A percentile compares a stretch with the other conserved stretches of the same genome.
Conservation (phyloP, 2,329 filamentous ascomycete genomes). For the Colletotrichum kahawae region DNA sequence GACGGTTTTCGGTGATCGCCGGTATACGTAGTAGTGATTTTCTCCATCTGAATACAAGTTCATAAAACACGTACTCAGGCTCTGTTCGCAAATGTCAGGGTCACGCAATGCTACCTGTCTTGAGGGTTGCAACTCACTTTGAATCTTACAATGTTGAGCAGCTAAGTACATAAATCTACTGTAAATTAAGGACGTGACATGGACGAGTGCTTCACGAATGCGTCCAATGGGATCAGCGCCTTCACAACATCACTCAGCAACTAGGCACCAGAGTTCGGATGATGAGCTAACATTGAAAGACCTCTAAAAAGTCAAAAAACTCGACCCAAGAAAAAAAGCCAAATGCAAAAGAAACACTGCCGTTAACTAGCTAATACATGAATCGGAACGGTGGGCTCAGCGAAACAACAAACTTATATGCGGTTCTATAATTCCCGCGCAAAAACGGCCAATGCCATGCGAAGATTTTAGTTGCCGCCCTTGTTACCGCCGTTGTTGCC, state of each 20-base stretch:
- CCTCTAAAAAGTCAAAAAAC: not conserved
- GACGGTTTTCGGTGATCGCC: too few species aligned
- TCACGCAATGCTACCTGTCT: not conserved
- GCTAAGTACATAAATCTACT: fast-evolving
- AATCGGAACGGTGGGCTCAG: not conserved
- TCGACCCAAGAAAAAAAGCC: not conserved
- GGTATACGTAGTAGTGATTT: too few species aligned
- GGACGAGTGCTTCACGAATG: fast-evolving
- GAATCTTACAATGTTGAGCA: not conserved
- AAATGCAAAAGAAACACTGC: not conserved
- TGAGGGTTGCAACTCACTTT: too few species aligned
- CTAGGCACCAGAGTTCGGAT: not conserved
- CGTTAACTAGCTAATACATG: not conserved
- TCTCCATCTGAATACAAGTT: too few species aligned
- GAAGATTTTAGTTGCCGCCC: not conserved
- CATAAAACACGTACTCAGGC: too few species aligned
- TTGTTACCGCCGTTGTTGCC: not conserved
- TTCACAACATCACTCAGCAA: not conserved
- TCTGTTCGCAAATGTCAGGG: too few species aligned
- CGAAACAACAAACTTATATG: not conserved
- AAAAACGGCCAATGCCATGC: not conserved
- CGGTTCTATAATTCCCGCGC: not conserved
- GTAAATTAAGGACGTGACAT: fast-evolving
- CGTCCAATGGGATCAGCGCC: not conserved
- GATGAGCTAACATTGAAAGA: not conserved